These are phyloP conservation scores for Macadamia integrifolia DNA, from an alignment of 164 flowering plant species.

Conservation along the genomic window DNA sequence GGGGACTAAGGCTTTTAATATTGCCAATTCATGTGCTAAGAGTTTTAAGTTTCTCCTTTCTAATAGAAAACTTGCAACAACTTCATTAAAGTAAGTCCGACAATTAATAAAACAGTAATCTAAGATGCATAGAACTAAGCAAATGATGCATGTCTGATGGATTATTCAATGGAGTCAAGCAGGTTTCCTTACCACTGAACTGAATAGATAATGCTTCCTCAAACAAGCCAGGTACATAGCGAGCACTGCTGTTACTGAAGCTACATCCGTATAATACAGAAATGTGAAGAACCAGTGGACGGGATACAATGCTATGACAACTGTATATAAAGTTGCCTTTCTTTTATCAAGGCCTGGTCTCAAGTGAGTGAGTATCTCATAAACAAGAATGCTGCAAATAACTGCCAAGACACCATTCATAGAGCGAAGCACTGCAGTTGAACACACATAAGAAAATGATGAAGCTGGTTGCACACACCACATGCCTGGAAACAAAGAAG, in stretches of 20 bases:
- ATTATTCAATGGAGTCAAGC: not conserved
- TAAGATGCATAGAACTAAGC: too few species aligned
- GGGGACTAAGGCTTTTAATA: too few species aligned
- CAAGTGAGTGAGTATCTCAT: constrained; percentile 54
- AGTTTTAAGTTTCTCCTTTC: too few species aligned
- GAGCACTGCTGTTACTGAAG: constrained; percentile 74
- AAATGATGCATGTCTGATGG: not conserved
- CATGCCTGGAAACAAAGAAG: constrained; percentile 78
- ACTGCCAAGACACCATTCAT: constrained; percentile 65
- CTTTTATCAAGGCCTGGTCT: constrained; percentile 54
- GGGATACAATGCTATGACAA: constrained; percentile 67
- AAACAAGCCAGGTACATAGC: constrained; percentile 72
- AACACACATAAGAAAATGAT: constrained; percentile 53
- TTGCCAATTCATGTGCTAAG: too few species aligned
- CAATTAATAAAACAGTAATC: too few species aligned
- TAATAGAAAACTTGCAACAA: too few species aligned
- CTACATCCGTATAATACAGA: constrained; percentile 91
- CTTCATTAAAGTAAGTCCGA: too few species aligned
- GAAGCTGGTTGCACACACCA: constrained; percentile 22
- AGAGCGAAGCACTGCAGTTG: constrained; percentile 66
- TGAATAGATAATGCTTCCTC: constrained; percentile 59
- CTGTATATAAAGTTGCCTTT: constrained; percentile 55
- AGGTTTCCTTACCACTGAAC: constrained; percentile 62
- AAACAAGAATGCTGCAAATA: constrained; percentile 58
- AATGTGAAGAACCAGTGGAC: constrained; percentile 94